Evolutionary conservation across 192 early-diverging fungal genomes (phyloP), one percentile per base, ranked within the genome.

Genomic region (Phycomyces nitens): DNA sequence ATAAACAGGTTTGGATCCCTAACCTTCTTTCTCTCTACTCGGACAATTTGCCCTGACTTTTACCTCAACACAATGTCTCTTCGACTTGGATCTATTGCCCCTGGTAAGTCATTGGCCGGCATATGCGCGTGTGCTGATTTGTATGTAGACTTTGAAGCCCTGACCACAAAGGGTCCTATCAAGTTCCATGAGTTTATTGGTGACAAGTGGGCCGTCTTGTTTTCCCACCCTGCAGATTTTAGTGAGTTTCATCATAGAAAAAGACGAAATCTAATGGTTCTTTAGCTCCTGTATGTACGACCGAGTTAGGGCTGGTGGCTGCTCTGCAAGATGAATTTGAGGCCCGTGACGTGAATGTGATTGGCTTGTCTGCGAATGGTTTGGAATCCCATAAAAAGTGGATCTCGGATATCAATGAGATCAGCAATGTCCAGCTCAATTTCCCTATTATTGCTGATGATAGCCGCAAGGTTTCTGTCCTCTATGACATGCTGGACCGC

Each of bases 171-270:
- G 66, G 97, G 97, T 62, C 62, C 67, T n/a, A 89, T 99, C 80
- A 78, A 91, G 65, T 95, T 99, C 82, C 93, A 99, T 72, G 80
- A 89, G 15, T 95, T 83, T 54, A 92, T 95, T 54, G 84, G 85
- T 56, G 82, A 85, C 70, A 83, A 83, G 12, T 99, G 97, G 97
- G 91, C 84, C 42, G 82, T 99, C 40, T 88, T 99, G n/a, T 99
- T 99, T 78, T 99, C 96, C 26, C 96, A 99, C 74, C 96, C 97
- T 14, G 97, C 93, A 59, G 94, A 96, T 82, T 97, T 96, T 58
- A 96, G 86, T 80, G 74, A 75, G 71, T 78, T 54, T 44, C 11
- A 40, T n/a, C n/a, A n/a, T n/a, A 34, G 29, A 34, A 34, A 34
- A 34, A 34, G 29, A n/a, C n/a, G n/a, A n/a, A n/a, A n/a, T n/a